Percentiles rank a stretch among this genome's conserved stretches.
These are phyloP conservation scores for Bryoerythrophyllum caledonicum DNA, from an alignment of 225 moss, liverwort and hornwort species.

Conservation along the genomic window DNA sequence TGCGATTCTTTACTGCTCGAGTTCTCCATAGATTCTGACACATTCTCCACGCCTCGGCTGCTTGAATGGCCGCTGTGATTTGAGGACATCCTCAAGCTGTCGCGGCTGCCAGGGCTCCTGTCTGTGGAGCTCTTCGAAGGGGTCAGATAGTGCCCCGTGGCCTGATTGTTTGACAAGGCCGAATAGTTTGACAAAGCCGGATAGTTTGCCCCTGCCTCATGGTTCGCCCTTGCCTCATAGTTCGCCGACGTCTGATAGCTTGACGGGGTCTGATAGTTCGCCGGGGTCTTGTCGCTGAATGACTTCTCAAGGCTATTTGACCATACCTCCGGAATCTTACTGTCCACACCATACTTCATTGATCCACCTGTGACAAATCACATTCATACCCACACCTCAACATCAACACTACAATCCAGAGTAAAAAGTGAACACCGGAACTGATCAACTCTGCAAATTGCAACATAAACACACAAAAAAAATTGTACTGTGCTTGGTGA, in stretches of 20 bases:
- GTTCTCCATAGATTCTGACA: neutral
- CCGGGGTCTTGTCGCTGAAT: neutral
- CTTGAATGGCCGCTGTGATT: too few species aligned
- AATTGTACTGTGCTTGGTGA: neutral
- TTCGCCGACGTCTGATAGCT: too few species aligned
- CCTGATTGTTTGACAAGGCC: too few species aligned
- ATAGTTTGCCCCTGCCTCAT: neutral
- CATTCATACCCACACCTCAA: too few species aligned
- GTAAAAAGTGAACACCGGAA: neutral
- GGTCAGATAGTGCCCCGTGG: neutral
- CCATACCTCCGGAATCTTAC: neutral
- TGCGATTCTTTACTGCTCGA: too few species aligned
- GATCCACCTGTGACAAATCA: neutral
- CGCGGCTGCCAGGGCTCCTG: neutral
- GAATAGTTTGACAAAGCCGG: too few species aligned
- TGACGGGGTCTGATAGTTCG: neutral
- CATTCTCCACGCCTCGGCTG: too few species aligned
- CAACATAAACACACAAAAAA: neutral
- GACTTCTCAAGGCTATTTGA: neutral
- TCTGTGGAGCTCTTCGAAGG: neutral
- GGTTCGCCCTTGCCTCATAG: neutral
- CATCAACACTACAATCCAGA: conserved; percentile 14
- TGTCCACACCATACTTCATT: conserved; percentile 35
- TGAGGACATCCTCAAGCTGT: too few species aligned
- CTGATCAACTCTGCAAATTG: neutral